phyloP scores from a whole-genome alignment of 176 grass and related monocot genomes.

The Aegilops bicornis region DNA sequence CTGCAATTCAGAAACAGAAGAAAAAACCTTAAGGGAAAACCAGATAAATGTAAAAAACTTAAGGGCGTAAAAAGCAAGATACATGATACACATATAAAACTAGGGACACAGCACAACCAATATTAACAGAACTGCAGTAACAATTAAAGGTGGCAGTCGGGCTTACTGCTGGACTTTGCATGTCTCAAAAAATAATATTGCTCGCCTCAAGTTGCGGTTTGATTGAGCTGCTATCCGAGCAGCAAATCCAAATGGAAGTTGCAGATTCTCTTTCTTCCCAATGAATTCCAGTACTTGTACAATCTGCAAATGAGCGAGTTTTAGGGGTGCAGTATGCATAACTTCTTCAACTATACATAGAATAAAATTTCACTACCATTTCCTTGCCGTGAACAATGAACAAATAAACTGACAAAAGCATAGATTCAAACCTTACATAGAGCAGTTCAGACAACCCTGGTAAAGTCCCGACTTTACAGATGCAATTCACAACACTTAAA shows the following conservation, averaged over 20 bases:
- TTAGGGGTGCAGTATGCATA: background rate
- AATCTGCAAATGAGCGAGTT: slow-evolving; percentile 50
- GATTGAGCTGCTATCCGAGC: slow-evolving; percentile 73
- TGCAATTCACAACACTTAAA: background rate
- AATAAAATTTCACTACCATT: background rate
- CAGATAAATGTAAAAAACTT: background rate
- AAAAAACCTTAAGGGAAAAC: slow-evolving; percentile 1
- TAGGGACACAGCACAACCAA: background rate
- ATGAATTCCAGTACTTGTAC: slow-evolving; percentile 85
- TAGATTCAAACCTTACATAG: background rate
- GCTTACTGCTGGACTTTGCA: slow-evolving; percentile 97
- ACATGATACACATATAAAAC: background rate
- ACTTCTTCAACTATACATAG: background rate
- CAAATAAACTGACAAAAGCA: background rate
- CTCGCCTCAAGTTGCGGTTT: slow-evolving; percentile 91
- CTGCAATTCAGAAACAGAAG: slow-evolving; percentile 42
- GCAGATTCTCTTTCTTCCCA: slow-evolving; percentile 90
- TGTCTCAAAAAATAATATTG: slow-evolving; percentile 91
- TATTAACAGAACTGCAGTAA: background rate
- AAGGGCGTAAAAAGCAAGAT: background rate
- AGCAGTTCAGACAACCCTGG: background rate
- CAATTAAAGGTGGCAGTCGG: background rate
- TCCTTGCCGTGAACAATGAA: background rate
- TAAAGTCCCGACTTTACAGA: background rate
- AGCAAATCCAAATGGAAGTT: slow-evolving; percentile 82